Conservation (phyloP, 352 stramenopile genomes). For the Pythium brachiatum region DNA sequence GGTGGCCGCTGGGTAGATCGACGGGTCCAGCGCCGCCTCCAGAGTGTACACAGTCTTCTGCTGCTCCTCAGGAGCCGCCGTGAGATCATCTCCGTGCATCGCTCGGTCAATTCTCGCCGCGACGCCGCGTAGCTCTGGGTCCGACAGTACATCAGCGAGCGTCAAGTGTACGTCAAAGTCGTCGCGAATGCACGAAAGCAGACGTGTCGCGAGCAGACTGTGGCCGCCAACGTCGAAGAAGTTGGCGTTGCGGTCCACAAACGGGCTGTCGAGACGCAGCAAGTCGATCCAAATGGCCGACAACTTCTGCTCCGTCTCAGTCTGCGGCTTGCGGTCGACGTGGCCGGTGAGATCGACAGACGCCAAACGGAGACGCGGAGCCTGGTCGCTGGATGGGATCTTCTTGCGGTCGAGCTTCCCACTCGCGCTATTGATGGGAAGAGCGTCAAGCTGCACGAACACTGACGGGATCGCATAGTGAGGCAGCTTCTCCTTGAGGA, state of each 20-base stretch:
- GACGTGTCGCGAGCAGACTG: conserved; percentile 66
- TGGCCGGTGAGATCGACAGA: conserved; percentile 69
- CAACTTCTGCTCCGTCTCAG: conserved; percentile 56
- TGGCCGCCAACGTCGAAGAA: conserved; percentile 87
- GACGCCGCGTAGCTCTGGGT: conserved; percentile 54
- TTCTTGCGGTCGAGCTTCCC: conserved; percentile 90
- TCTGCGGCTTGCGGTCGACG: conserved; percentile 43
- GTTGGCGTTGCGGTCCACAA: conserved; percentile 54
- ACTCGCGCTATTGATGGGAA: conserved; percentile 84
- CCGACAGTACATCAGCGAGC: conserved; percentile 70
- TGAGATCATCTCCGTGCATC: conserved; percentile 8
- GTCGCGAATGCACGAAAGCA: conserved; percentile 71
- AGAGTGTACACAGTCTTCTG: conserved; percentile 54
- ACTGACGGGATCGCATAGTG: conserved; percentile 83
- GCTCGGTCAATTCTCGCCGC: conserved; percentile 46
- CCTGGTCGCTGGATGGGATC: conserved; percentile 70
- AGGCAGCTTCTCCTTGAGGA: conserved; percentile 72
- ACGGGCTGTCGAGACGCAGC: conserved; percentile 53
- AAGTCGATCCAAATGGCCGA: conserved; percentile 65
- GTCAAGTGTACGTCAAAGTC: conserved; percentile 65
- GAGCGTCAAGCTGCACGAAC: conserved; percentile 77
- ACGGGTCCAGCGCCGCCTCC: conserved; percentile 61
- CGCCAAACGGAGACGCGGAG: conserved; percentile 62
- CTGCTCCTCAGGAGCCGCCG: not conserved
- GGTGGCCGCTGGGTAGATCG: conserved; percentile 71